Evolutionary conservation across 176 grass and related monocot genomes (phyloP), one percentile per base, ranked within the genome.

Genomic region (Stipa capillata): DNA sequence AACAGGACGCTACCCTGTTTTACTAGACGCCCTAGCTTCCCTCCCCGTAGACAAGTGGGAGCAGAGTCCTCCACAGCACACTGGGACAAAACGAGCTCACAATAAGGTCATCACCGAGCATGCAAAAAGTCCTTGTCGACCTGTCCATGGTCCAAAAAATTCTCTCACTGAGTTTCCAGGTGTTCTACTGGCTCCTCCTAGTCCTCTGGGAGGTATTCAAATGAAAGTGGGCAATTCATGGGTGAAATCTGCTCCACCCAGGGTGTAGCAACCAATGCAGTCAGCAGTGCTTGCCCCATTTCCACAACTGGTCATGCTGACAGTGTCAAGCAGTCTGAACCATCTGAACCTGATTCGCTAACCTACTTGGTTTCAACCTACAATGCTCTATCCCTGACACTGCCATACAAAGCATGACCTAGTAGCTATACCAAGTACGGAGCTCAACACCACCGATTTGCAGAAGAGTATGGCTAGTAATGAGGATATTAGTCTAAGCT

Each of bases 381-480:
- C 68, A 65, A 17, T 76, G 70, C 56, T 70, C 76, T 20, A 71
- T 10, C 51, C 61, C 64, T 58, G 85, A 73, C 33, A 76, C 56
- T 78, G 81, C 47, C 58, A 71, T 72, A 50, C 82, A 85, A 81
- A 81, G 41, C 77, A 72, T 83, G 83, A 78, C 10, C 8, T 70
- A 70, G 80, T 10, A 73, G 71, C 49, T 81, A 74, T 63, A 76
- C 29, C 79, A 72, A 80, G 32, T 83, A 82, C 45, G 40, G 91
- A 92, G 57, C 24, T 90, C 80, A 79, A 79, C 44, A 59, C 56
- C 23, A 85, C 64, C 44, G 86, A 77, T 86, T 84, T 91, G 37
- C 82, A 90, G 73, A 93, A 95, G 25, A 91, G 85, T 80, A 86
- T 79, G 7, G 34, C 57, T 56, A 79, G 82, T 69, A 86, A 59